Percentiles rank a stretch among this genome's conserved stretches.
Conservation (phyloP, 2,329 filamentous ascomycete genomes). For the Didymella keratinophila region DNA sequence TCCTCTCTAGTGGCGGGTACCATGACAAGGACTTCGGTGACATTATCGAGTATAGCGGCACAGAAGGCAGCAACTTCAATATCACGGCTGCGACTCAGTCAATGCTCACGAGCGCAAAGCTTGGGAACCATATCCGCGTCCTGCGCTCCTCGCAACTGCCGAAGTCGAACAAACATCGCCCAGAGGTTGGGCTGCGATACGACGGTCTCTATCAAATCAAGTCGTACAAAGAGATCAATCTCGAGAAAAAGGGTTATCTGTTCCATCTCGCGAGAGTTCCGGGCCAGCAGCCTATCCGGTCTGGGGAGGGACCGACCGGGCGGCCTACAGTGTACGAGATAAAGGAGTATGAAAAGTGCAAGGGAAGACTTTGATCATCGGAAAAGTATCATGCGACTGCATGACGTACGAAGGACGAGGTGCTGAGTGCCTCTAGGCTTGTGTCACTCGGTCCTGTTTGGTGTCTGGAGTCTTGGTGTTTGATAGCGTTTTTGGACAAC, state of each 20-base stretch:
- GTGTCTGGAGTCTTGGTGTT: background rate
- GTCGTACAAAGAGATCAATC: conserved; percentile 50
- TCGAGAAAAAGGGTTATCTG: conserved; percentile 52
- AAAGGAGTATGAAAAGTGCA: conserved; percentile 32
- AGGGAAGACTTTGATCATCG: conserved; percentile 12
- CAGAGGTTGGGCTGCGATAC: conserved; percentile 61
- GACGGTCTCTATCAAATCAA: conserved; percentile 64
- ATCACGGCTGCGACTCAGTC: conserved; percentile 52
- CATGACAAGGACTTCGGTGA: conserved; percentile 61
- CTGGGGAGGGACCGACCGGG: conserved; percentile 48
- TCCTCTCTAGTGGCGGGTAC: conserved; percentile 60
- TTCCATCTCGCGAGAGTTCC: conserved; percentile 58
- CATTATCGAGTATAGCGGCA: conserved; percentile 62
- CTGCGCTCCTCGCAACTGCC: conserved; percentile 56
- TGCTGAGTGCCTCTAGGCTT: background rate
- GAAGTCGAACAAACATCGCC: conserved; percentile 53
- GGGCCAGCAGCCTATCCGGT: conserved; percentile 59
- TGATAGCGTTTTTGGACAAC: background rate
- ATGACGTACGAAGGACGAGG: background rate
- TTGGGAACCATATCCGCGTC: conserved; percentile 56
- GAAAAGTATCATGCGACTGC: background rate
- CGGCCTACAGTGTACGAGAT: conserved; percentile 53
- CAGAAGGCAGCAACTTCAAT: conserved; percentile 47
- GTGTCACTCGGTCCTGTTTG: background rate
- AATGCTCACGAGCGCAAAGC: conserved; percentile 53